Conservation (phyloP, 2,329 filamentous ascomycete genomes). For the Beauveria varroae region DNA sequence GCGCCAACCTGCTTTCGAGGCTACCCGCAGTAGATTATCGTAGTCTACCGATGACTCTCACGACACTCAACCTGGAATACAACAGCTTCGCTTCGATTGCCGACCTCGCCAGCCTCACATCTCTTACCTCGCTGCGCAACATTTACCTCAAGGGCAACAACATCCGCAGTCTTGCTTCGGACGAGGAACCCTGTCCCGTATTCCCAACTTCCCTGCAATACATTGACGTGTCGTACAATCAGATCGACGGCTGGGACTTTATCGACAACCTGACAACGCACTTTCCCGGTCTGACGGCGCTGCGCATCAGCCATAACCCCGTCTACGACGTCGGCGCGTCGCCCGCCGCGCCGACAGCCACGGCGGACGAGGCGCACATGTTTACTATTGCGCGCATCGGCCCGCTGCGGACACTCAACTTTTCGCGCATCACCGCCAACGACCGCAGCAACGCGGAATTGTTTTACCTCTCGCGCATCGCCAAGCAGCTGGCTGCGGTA, state of each 20-base stretch:
- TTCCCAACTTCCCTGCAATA: constrained; percentile 52
- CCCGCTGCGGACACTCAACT: constrained; percentile 63
- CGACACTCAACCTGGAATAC: constrained; percentile 61
- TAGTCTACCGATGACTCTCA: constrained; percentile 44
- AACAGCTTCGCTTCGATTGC: constrained; percentile 58
- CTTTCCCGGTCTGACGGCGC: constrained; percentile 66
- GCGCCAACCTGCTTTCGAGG: constrained; percentile 49
- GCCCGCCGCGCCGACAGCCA: constrained; percentile 37
- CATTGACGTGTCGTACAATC: constrained; percentile 68
- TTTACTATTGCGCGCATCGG: constrained; percentile 71
- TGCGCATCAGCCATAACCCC: constrained; percentile 82
- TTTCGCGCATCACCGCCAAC: constrained; percentile 58
- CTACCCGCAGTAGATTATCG: constrained; percentile 37
- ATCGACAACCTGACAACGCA: constrained; percentile 58
- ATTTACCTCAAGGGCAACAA: constrained; percentile 71
- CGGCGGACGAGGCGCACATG: constrained; percentile 80
- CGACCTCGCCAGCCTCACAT: constrained; percentile 47
- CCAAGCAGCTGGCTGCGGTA: constrained; percentile 60
- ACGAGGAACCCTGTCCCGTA: constrained; percentile 25
- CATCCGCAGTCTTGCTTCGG: constrained; percentile 41
- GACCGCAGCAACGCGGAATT: constrained; percentile 85
- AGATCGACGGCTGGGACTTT: constrained; percentile 62
- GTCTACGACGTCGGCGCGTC: constrained; percentile 54
- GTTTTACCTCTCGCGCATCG: constrained; percentile 85
- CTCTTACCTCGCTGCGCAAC: constrained; percentile 45